Base-by-base conservation (phyloP, 192 early-diverging fungal species). In the Backusella macrospora region DNA sequence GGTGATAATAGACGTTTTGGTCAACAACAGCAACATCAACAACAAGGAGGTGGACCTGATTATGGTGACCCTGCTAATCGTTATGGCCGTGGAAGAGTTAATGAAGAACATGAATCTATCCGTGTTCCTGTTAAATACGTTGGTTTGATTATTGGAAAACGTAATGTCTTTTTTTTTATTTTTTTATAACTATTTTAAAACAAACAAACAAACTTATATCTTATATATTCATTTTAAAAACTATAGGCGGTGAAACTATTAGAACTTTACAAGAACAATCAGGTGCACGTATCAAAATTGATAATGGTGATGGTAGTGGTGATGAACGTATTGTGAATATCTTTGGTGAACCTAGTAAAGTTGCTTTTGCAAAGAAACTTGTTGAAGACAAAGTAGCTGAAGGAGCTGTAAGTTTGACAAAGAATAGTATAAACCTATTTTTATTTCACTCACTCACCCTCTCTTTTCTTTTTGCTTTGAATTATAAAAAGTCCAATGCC, bases 231-330 rank as follows among this genome's bases (percentile, higher is more conserved):
- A 42, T 76, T 82, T 82, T 23, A 85, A 84, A 2, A 59, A 80
- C 14, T 73, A 83, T 45, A 83, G 85, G 88, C 40, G 89, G 89
- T 34, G 89, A 90, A 68, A 90, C 86, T 12, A 85, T 90, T 12
- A 78, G 84, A 68, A 69, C 76, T 47, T 81, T 90, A 44, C 86
- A 90, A 78, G 83, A 86, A 49, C 83, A 87, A 71, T 87, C 89
- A 0, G 86, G 87, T 3, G 87, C 89, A 15, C 88, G 84, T 77
- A 87, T 90, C 67, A 85, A 86, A 48, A 86, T 90, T 9, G 85
- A 89, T 68, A 78, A 75, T 18, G 52, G 75, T 9, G 72, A 79
- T 46, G 74, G 74, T 9, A 74, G 78, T 18, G 74, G 84, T 59
- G 73, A 75, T 8, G 83, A 85, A 12, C 79, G 86, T 39, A 84